Conservation (phyloP, 2,329 filamentous ascomycete species). For the Myrmaecium sp. region DNA sequence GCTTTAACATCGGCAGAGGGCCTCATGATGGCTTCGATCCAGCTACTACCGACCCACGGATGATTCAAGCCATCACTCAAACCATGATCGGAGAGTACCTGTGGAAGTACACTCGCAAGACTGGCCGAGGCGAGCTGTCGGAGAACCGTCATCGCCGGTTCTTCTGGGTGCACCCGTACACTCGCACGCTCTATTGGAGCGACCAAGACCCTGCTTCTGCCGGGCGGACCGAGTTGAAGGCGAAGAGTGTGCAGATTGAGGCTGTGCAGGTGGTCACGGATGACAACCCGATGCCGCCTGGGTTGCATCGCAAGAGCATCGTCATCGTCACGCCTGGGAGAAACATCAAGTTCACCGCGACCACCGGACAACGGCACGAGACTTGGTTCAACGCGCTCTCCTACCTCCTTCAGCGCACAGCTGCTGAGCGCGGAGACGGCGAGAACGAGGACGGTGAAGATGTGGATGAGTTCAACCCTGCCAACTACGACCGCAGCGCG, state of each 20-base stretch:
- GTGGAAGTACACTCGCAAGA: conserved; percentile 96
- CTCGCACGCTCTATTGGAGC: conserved; percentile 91
- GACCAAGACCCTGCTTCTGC: conserved; percentile 69
- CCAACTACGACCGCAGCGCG: conserved; percentile 29
- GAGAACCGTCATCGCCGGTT: conserved; percentile 83
- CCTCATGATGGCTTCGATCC: conserved; percentile 43
- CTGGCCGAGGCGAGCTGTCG: conserved; percentile 76
- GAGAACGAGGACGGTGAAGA: conserved; percentile 39
- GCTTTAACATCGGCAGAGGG: conserved; percentile 61
- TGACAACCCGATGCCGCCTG: conserved; percentile 88
- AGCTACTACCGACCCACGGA: conserved; percentile 67
- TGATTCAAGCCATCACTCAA: conserved; percentile 98
- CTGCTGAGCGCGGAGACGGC: conserved; percentile 36
- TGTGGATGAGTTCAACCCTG: conserved; percentile 65
- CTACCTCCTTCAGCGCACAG: conserved; percentile 70
- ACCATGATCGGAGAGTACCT: conserved; percentile 99
- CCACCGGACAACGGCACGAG: conserved; percentile 86
- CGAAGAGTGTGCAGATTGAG: conserved; percentile 88
- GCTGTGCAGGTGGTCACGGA: conserved; percentile 82
- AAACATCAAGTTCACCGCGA: conserved; percentile 82
- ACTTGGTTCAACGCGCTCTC: conserved; percentile 97
- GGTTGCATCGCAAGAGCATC: conserved; percentile 84
- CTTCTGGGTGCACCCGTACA: conserved; percentile 99
- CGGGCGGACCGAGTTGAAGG: conserved; percentile 57
- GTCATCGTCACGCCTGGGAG: conserved; percentile 79